phyloP scores from a whole-genome alignment of 2,329 filamentous ascomycete genomes.

The Aspergillus transmontanensis region DNA sequence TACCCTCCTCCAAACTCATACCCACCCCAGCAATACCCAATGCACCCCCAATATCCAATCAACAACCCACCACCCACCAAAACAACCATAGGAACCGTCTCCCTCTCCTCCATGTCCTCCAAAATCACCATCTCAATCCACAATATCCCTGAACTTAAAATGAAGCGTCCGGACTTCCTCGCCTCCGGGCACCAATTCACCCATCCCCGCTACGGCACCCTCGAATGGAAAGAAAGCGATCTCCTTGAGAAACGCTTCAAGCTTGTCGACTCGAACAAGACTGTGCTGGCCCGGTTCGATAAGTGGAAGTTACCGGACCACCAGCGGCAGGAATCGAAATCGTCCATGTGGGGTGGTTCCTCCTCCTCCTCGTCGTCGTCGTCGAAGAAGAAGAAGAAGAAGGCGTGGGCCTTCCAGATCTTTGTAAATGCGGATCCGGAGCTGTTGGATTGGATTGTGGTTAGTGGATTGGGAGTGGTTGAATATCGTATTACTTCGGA shows the following conservation, averaged over 20 bases:
- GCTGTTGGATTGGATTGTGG: background rate
- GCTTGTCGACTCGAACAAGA: background rate
- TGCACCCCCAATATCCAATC: background rate
- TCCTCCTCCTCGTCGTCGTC: background rate
- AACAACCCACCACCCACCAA: background rate
- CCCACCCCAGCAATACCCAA: background rate
- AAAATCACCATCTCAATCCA: slow-evolving; percentile 1
- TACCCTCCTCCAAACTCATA: background rate
- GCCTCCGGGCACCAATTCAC: background rate
- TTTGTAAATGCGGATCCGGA: background rate
- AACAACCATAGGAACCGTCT: background rate
- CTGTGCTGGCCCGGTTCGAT: background rate
- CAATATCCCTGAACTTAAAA: background rate
- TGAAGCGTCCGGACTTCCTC: background rate
- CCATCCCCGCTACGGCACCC: background rate
- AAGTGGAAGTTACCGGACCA: background rate
- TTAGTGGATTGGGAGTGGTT: background rate
- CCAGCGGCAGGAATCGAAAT: background rate
- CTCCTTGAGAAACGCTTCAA: background rate
- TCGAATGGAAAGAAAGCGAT: background rate
- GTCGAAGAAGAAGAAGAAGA: background rate
- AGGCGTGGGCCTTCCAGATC: background rate
- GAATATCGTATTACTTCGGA: background rate
- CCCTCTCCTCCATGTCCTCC: background rate
- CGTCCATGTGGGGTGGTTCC: background rate